Evolutionary conservation across 73 alveolate species (phyloP).

Genomic region (Stentor roeselii): DNA sequence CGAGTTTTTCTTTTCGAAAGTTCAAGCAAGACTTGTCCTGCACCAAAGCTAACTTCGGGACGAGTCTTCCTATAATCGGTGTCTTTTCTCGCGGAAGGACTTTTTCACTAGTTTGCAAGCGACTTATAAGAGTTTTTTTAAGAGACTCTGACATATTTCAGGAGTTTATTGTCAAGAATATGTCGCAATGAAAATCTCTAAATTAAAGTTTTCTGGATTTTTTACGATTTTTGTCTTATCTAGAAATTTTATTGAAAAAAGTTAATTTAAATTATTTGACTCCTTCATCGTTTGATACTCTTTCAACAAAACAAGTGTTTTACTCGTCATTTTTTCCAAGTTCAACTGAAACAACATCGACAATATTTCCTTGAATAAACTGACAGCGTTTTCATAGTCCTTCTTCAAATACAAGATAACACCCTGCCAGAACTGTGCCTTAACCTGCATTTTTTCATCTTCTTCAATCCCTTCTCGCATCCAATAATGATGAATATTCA

Average conservation of each 20-base stretch:
- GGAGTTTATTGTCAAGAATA: too few species aligned
- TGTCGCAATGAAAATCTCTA: too few species aligned
- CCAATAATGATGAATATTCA: conserved; percentile 21
- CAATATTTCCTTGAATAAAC: not conserved
- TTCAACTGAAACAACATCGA: conserved; percentile 1
- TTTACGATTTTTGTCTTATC: too few species aligned
- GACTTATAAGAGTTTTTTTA: not conserved
- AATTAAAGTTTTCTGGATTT: too few species aligned
- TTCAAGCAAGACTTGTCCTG: not conserved
- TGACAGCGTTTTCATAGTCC: not conserved
- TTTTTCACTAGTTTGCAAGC: not conserved
- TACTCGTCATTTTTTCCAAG: not conserved
- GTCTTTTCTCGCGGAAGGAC: not conserved
- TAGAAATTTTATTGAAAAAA: too few species aligned
- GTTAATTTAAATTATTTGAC: too few species aligned
- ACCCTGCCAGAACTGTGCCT: not conserved
- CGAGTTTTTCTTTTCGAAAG: conserved; percentile 15
- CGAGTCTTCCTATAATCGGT: not conserved
- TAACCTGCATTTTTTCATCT: conserved; percentile 16
- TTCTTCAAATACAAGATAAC: not conserved
- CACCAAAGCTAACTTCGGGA: not conserved
- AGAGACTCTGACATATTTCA: not conserved
- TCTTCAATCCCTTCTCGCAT: conserved; percentile 26
- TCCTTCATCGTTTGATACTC: too few species aligned
- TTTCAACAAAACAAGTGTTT: not conserved